These are phyloP conservation scores for Fragaria vesca DNA, from an alignment of 306 rosid genomes.

Conservation along the genomic window DNA sequence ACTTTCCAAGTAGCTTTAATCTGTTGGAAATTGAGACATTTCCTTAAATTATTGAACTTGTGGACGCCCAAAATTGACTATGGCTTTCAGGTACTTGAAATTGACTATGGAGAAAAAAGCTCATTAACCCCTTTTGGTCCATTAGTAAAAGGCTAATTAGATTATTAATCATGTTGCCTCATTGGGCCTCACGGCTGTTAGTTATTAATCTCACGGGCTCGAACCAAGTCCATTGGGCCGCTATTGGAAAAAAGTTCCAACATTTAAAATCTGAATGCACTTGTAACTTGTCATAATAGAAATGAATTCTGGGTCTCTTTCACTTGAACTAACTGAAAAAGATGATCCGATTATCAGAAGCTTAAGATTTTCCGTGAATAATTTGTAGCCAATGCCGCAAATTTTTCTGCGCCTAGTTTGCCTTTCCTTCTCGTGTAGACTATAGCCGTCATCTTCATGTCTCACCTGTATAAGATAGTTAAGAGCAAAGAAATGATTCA, in stretches of 20 bases:
- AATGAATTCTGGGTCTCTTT: too few relatives aligned
- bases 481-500: too few relatives aligned
- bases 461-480: too few relatives aligned
- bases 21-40: constrained; percentile 14
- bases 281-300: too few relatives aligned
- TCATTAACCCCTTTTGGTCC: neutral
- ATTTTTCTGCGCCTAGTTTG: too few relatives aligned
- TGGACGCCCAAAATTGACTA: constrained; percentile 18
- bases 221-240: neutral
- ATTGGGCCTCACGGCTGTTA: neutral
- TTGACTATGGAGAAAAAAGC: neutral
- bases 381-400: too few relatives aligned
- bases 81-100: neutral
- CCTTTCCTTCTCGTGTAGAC: neutral
- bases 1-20: constrained; percentile 8
- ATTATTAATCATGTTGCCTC: neutral
- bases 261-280: neutral
- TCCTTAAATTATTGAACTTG: constrained; percentile 9
- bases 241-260: neutral
- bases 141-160: neutral
- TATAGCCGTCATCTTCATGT: neutral
- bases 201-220: neutral
- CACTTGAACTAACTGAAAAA: too few relatives aligned
- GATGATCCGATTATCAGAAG: too few relatives aligned
- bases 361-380: too few relatives aligned